Base-by-base conservation (phyloP, 352 stramenopile genomes). In the Saprolegnia diclina region DNA sequence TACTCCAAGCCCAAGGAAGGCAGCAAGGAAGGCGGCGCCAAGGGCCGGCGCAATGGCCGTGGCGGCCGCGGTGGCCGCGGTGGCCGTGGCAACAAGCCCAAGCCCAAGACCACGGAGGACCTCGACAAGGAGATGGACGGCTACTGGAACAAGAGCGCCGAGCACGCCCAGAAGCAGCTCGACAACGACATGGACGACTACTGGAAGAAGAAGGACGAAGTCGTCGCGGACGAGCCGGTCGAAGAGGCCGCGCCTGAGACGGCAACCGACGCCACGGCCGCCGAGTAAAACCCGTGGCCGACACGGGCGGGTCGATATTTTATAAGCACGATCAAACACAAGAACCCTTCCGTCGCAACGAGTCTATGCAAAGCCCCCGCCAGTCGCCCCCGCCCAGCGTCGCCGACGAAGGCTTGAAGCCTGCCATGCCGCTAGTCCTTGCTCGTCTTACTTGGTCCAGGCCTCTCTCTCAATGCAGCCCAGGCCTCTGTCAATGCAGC, bases 121-220 rank as follows among this genome's bases (percentile, higher is more conserved):
- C 76, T 94, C 29, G 83, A 94, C 72, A 81, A 80, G 50, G 86
- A 94, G 56, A 92, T 94, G 86, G 86, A 94, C 79, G 85, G 65
- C 32, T 94, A 94, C 79, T 94, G 86, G 86, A 83, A 82, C 57
- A 94, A 94, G 75, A 92, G 83, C 63, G 76, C 81, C 69, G 86
- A 94, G 73, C 86, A 94, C 71, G 86, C 86, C 24, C 46, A 79
- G 59, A 94, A 94, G 80, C 91, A 90, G 73, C 71, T 94, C 32
- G 86, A 94, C 68, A 77, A 57, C 46, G 86, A 94, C 74, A 90
- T 94, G 86, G 83, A 94, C 72, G 79, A 91, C 71, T 94, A 94
- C 78, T 94, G 86, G 86, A 94, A 94, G 82, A 82, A 70, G 45
- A 94, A 94, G 77, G 79, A 65, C 40, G 65, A 66, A 71, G 50